phyloP scores from a whole-genome alignment of 495 filamentous ascomycete species.

The Arthonia radiata region DNA sequence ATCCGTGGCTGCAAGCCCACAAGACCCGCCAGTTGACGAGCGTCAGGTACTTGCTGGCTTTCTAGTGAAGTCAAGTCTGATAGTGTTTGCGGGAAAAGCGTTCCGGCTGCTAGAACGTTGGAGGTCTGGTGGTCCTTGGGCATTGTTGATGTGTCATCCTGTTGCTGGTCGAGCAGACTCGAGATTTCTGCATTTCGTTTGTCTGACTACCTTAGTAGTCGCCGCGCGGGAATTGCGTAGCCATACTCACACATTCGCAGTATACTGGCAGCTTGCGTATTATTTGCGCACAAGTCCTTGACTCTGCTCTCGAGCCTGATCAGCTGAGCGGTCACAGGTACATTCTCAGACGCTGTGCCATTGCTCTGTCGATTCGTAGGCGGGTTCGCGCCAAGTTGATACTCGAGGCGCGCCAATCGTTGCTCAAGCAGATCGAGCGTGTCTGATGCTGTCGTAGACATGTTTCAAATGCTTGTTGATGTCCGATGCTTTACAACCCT shows the following conservation, averaged over 20 bases:
- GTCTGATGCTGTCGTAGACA: conserved; percentile 25
- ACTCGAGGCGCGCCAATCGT: conserved; percentile 51
- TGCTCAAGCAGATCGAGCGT: conserved; percentile 56
- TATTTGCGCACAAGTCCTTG: no score
- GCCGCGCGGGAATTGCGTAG: no score
- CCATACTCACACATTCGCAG: no score
- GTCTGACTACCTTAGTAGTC: no score
- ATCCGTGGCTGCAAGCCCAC: conserved; percentile 47
- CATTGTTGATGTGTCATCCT: no score
- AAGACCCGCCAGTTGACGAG: conserved; percentile 30
- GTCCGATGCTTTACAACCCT: conserved; percentile 2
- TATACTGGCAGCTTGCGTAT: no score
- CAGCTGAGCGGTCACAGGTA: no score
- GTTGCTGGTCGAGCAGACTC: no score
- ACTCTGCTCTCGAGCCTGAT: no score
- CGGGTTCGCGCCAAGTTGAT: conserved; percentile 35
- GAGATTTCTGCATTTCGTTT: no score
- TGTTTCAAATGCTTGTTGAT: conserved; percentile 15
- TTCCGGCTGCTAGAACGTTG: conserved; percentile 49
- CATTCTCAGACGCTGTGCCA: no score
- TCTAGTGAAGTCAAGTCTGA: conserved; percentile 57
- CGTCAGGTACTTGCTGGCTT: conserved; percentile 36
- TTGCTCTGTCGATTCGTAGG: conserved; percentile 8
- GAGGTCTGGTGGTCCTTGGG: no score
- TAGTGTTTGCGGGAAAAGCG: conserved; percentile 47